Evolutionary conservation across 176 grass and related monocot genomes (phyloP), one percentile per base, ranked within the genome.

Genomic region (Carex cristatella): DNA sequence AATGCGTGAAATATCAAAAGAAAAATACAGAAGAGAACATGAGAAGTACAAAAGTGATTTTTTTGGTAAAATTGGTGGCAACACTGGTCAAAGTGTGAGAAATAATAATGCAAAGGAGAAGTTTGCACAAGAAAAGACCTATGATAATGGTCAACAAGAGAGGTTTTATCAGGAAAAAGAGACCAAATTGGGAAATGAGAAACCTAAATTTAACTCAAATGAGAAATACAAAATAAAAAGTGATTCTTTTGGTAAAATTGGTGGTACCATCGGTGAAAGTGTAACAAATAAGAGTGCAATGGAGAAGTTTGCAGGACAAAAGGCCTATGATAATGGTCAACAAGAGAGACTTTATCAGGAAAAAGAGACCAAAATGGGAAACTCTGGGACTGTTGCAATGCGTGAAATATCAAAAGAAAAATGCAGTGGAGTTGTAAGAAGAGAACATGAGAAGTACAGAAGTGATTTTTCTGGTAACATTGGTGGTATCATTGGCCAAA

Each of bases 211-310:
- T 40, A 40, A 4, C 38, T 40, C 38, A 40, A 40, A 40, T 40
- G 38, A 40, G 38, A 40, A 40, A 40, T 40, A 40, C 38, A 40
- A 40, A 40, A 40, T 55, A 84, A 81, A 79, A 86, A 61, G 83
- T 57, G 62, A 69, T 81, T 80, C 75, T 49, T 69, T 62, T 80
- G 19, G 58, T 19, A 81, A 86, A 85, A 46, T 48, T 35, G 89
- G 73, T 65, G 76, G 83, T 59, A 66, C 48, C 75, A 65, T 7
- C 53, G 59, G 59, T 79, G 35, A 54, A 33, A 86, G 84, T 70
- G 11, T 37, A 72, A 84, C 35, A 89, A 78, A 86, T 64, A 64
- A 87, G 79, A 69, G 53, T n/a, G 65, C 6, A 55, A 60, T 65
- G 69, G 82, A 74, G 48, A 90, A 14, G 44, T 78, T 71, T 65